Percentiles rank a stretch among this genome's conserved stretches.
Conservation (phyloP, 129 eudicot species). For the Logfia minima region DNA sequence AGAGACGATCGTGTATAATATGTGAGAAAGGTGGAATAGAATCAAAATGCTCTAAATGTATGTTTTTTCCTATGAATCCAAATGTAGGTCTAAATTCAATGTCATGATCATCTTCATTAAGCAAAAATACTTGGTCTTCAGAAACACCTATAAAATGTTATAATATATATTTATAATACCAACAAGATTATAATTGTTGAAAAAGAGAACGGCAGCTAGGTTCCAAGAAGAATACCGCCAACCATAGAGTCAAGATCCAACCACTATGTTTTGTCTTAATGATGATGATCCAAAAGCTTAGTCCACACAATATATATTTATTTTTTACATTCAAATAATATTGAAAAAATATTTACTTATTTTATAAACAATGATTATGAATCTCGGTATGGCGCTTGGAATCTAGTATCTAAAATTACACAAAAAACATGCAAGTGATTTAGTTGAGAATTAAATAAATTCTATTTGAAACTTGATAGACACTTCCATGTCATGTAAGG, state of each 20-base stretch:
- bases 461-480: too few species aligned
- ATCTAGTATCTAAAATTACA: not conserved
- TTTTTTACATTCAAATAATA: not conserved
- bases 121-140: not conserved
- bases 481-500: too few species aligned
- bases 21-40: too few species aligned
- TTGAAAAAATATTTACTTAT: not conserved
- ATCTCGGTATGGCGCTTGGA: not conserved
- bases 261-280: slow-evolving; percentile 10
- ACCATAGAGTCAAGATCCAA: not conserved
- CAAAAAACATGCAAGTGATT: not conserved
- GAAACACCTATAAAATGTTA: not conserved
- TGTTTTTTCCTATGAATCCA: too few species aligned
- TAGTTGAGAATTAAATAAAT: not conserved
- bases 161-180: not conserved
- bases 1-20: too few species aligned
- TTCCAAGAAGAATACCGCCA: slow-evolving; percentile 6
- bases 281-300: slow-evolving; percentile 6
- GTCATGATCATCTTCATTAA: not conserved
- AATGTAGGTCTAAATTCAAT: not conserved
- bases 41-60: not conserved
- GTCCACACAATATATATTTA: not conserved
- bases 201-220: not conserved
- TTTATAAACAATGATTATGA: not conserved
- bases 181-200: not conserved